These are phyloP conservation scores for Prunus mongolica DNA, from an alignment of 306 rosid species.

Conservation along the genomic window DNA sequence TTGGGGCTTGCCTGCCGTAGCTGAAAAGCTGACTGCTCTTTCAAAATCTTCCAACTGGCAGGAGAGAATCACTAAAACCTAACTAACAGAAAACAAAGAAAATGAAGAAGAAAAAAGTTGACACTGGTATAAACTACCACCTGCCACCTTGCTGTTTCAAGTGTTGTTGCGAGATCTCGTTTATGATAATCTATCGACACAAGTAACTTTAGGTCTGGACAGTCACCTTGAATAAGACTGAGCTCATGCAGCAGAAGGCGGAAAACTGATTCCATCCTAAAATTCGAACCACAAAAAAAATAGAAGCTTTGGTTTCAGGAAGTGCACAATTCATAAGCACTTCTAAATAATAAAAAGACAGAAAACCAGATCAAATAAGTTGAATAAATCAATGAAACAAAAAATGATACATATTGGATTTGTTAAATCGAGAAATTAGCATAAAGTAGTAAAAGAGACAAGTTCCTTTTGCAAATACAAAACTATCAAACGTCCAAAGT, in stretches of 20 bases:
- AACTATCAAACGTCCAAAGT: no score
- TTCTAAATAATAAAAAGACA: background rate
- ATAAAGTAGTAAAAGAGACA: background rate
- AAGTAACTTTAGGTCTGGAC: slow-evolving; percentile 25
- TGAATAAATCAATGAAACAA: background rate
- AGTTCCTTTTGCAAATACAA: background rate
- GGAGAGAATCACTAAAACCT: slow-evolving; percentile 3
- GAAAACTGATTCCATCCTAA: slow-evolving; percentile 39
- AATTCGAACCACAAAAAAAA: background rate
- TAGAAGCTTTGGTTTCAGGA: background rate
- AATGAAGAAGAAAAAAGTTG: background rate
- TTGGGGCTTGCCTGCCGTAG: slow-evolving; percentile 20
- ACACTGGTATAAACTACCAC: slow-evolving; percentile 3
- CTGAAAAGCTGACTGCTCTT: slow-evolving; percentile 33
- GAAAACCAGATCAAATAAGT: background rate
- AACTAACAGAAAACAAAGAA: background rate
- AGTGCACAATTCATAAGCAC: background rate
- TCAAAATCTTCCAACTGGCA: slow-evolving; percentile 45
- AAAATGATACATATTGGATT: no score
- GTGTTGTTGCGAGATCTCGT: slow-evolving; percentile 39
- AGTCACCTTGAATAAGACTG: slow-evolving; percentile 23
- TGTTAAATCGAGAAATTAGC: no score
- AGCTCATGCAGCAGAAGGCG: slow-evolving; percentile 33
- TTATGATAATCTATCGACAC: slow-evolving; percentile 28
- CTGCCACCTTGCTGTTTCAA: slow-evolving; percentile 43